Conservation (phyloP, 768 basidiomycete genomes). For the Tricholoma matsutake region DNA sequence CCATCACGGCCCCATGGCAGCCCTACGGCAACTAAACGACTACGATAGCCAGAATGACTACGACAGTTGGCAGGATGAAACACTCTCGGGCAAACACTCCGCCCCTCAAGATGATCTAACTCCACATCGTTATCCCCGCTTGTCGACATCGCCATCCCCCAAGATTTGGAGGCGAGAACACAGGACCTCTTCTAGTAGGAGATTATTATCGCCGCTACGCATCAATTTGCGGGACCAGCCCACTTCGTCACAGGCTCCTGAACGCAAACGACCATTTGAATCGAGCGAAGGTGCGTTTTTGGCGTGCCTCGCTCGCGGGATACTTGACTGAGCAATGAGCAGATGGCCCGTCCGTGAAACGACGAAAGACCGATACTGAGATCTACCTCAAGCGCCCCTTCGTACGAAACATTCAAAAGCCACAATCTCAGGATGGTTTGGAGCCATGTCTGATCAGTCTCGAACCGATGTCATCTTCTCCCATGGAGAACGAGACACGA, state of each 20-base stretch:
- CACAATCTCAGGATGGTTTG: not conserved
- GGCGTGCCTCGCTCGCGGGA: not conserved
- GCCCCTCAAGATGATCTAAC: not conserved
- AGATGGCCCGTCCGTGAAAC: not conserved
- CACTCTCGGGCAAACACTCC: not conserved
- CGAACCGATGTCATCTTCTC: not conserved
- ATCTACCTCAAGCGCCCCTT: not conserved
- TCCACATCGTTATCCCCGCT: not conserved
- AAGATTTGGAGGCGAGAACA: not conserved
- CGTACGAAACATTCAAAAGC: no score
- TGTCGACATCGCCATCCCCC: no score
- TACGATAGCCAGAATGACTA: not conserved
- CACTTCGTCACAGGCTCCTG: not conserved
- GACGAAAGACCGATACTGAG: not conserved
- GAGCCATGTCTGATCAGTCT: not conserved
- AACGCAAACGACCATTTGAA: not conserved
- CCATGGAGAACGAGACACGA: not conserved
- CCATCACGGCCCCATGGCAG: not conserved
- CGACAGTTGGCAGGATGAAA: not conserved
- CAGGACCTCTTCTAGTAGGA: not conserved
- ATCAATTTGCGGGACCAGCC: not conserved
- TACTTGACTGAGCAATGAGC: not conserved
- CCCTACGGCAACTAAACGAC: constrained; percentile 15
- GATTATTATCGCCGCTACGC: not conserved
- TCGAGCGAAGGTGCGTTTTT: not conserved